Evolutionary conservation across 2,329 filamentous ascomycete species (phyloP), one percentile per base, ranked within the genome.

Genomic region (Ophiocordyceps camponoti-leonardi): DNA sequence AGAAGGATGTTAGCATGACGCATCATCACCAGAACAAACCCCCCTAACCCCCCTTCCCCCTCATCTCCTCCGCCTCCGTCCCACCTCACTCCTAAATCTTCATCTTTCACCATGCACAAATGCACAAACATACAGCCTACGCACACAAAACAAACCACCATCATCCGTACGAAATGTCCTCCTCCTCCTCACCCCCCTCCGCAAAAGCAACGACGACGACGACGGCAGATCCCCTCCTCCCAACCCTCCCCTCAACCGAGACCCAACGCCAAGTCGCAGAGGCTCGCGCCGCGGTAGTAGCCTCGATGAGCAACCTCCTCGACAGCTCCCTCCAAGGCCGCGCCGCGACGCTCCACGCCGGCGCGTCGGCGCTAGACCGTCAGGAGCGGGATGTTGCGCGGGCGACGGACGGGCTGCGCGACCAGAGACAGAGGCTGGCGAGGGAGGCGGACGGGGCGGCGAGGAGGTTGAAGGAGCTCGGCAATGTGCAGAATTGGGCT

Each of bases 401-500:
- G 48, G 77, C 78, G 49, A 78, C 79, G 6, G 72, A 68, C 1
- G 71, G 61, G 2, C 61, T 87, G 58, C 66, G 72, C 43, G 71
- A 71, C 51, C 80, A 86, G 58, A 79, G 73, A 44, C 76, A 79
- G 49, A 73, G 75, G 60, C 71, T 85, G 56, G 72, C 75, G 51
- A 72, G 72, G 51, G 67, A 85, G 53, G 77, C 78, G 6, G 73
- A 74, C 52, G 71, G 70, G 47, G 79, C 79, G 33, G 73, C 75
- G 42, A 71, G 72, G 51, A 72, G 71, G 55, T 66, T 90, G 48
- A 88, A 87, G 65, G 83, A 87, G 68, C 67, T 87, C 49, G 83
- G 84, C 22, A 80, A 87, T 58, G 75, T 90, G 57, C 83, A 90
- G 68, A 88, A 88, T 60, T 92, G 84, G 84, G 83, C 84, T 20